Percentiles rank a stretch among this genome's conserved stretches.
Evolutionary conservation across 163 green algal species (phyloP).

Genomic region (Scenedesmus sp.): DNA sequence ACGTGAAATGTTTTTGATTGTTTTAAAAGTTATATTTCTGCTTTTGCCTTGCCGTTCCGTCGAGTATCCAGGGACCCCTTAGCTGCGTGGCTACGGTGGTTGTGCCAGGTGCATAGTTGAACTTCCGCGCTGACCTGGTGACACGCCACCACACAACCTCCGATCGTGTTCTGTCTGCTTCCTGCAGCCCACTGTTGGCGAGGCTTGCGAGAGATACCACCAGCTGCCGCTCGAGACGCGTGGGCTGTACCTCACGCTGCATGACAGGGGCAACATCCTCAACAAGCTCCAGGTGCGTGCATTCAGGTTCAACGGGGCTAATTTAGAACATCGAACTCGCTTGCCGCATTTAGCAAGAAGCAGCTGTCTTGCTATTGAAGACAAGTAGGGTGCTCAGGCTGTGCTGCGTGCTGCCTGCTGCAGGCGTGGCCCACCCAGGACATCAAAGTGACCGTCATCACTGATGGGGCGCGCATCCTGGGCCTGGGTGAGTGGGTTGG

Average conservation of each 20-base stretch:
- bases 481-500: background rate
- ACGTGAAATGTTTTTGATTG: too few relatives aligned
- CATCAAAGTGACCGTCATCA: slow-evolving; percentile 79
- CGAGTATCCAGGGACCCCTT: too few relatives aligned
- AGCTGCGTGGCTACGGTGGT: too few relatives aligned
- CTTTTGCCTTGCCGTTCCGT: too few relatives aligned
- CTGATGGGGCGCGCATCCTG: slow-evolving; percentile 90
- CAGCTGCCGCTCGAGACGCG: slow-evolving; percentile 55
- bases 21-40: too few relatives aligned
- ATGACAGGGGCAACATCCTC: slow-evolving; percentile 39
- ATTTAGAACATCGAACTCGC: background rate
- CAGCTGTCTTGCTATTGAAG: background rate
- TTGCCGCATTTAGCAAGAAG: background rate
- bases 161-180: background rate
- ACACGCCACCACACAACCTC: background rate
- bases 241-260: slow-evolving; percentile 20
- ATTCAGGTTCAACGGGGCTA: background rate
- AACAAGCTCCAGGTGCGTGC: slow-evolving; percentile 52
- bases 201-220: slow-evolving; percentile 83
- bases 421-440: slow-evolving; percentile 45
- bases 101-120: background rate
- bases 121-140: background rate
- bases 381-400: background rate
- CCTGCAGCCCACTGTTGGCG: slow-evolving; percentile 78
- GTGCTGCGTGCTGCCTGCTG: background rate